Evolutionary conservation across 1,139 yeast genomes (phyloP).

Genomic region (Diutina rugosa): DNA sequence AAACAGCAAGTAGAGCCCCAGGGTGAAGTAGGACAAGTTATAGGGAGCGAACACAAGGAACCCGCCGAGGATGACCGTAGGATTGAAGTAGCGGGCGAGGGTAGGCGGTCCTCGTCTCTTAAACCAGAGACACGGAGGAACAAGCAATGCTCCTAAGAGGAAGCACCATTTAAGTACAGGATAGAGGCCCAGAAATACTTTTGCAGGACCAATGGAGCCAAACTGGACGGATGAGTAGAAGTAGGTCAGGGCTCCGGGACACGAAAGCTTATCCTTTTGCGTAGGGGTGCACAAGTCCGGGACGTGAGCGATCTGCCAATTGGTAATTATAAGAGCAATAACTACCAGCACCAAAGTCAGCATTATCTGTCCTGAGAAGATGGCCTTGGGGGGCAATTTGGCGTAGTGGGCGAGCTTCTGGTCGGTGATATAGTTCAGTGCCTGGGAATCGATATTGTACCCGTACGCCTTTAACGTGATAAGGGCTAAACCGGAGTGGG

Average conservation of each 20-base stretch:
- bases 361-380: conserved; percentile 8
- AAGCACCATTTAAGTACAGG: conserved; percentile 9
- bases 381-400: conserved; percentile 8
- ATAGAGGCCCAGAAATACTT: conserved; percentile 8
- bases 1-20: conserved; percentile 8
- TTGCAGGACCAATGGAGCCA: conserved; percentile 8
- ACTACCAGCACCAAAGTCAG: conserved; percentile 7
- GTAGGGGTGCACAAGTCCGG: conserved; percentile 7
- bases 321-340: conserved; percentile 7
- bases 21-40: conserved; percentile 8
- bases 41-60: conserved; percentile 8
- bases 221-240: conserved; percentile 8
- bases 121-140: conserved; percentile 6
- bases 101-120: conserved; percentile 7
- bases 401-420: conserved; percentile 9
- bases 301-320: conserved; percentile 8
- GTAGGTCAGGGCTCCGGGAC: conserved; percentile 9
- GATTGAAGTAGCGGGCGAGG: conserved; percentile 7
- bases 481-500: conserved; percentile 25
- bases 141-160: conserved; percentile 7
- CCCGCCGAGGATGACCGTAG: conserved; percentile 8
- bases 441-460: conserved; percentile 14
- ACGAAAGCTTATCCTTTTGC: conserved; percentile 7
- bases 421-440: conserved; percentile 9
- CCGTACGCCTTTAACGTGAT: conserved; percentile 26